phyloP scores from a whole-genome alignment of 345 rosid genomes.

The Camelina sativa region DNA sequence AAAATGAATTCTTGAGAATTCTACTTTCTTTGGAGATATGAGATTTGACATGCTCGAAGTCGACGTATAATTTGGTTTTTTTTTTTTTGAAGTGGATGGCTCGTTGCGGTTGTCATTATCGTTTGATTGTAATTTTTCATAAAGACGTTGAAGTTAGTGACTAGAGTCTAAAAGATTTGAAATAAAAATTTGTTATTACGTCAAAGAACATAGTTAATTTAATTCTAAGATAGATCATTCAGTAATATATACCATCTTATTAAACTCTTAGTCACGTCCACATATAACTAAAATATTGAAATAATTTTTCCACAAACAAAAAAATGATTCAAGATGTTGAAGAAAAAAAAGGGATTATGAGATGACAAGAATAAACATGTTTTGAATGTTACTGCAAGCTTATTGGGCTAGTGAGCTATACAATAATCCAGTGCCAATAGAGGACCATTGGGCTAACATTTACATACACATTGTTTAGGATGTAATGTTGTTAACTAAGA shows the following conservation, averaged over 20 bases:
- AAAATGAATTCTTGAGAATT: not conserved
- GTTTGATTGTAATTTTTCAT: not conserved
- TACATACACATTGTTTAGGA: too few species aligned
- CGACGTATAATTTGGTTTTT: too few species aligned
- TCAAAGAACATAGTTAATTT: too few species aligned
- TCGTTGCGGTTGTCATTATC: slow-evolving; percentile 24
- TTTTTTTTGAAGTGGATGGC: too few species aligned
- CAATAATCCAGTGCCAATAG: too few species aligned
- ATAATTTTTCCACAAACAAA: not conserved
- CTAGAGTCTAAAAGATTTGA: not conserved
- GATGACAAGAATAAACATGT: not conserved
- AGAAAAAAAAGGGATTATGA: not conserved
- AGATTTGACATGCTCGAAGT: slow-evolving; percentile 12
- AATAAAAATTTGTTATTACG: not conserved
- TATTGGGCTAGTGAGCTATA: not conserved
- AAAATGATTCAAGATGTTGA: not conserved
- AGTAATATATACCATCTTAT: not conserved
- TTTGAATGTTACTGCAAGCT: not conserved
- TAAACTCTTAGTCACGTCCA: not conserved
- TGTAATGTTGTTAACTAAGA: not conserved
- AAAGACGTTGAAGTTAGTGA: slow-evolving; percentile 12
- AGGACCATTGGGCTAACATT: not conserved
- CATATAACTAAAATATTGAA: not conserved
- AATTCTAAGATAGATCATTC: not conserved
- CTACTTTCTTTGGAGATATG: not conserved